Evolutionary conservation across 768 basidiomycete genomes (phyloP).

Genomic region (Naganishia randhawae): DNA sequence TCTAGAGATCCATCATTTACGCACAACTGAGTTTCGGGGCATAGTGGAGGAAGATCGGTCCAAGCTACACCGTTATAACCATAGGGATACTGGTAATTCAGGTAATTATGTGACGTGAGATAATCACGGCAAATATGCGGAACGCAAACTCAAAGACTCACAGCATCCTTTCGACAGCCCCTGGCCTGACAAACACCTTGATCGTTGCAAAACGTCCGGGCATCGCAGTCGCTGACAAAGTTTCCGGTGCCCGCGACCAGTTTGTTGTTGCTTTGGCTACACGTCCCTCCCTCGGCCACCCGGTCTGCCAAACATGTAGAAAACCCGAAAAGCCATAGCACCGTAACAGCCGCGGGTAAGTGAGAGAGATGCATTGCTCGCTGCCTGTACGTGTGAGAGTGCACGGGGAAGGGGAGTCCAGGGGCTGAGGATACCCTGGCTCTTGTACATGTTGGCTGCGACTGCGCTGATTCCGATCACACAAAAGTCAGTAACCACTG

Average conservation of each 20-base stretch:
- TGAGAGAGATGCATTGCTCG: background rate
- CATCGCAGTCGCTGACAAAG: conserved; percentile 73
- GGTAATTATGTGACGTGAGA: background rate
- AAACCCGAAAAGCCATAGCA: background rate
- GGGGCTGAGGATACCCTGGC: no score
- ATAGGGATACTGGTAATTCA: conserved; percentile 42
- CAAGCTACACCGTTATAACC: conserved; percentile 46
- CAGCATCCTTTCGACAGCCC: conserved; percentile 72
- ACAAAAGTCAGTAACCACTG: background rate
- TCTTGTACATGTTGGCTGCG: no score
- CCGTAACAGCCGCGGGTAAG: background rate
- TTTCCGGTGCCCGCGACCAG: conserved; percentile 74
- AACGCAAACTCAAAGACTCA: conserved; percentile 56
- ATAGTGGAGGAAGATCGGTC: conserved; percentile 60
- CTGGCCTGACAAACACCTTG: conserved; percentile 60
- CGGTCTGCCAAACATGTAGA: background rate
- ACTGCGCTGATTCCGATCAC: conserved; percentile 14
- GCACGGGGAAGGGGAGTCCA: no score
- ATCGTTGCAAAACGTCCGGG: conserved; percentile 63
- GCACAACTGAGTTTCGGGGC: conserved; percentile 60
- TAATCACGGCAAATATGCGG: background rate
- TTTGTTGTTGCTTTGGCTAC: conserved; percentile 61
- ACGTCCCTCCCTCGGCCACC: conserved; percentile 42
- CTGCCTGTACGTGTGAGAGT: no score
- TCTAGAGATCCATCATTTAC: conserved; percentile 3